Conservation (phyloP, 2,329 filamentous ascomycete genomes). For the Stachybotrys echinatus region DNA sequence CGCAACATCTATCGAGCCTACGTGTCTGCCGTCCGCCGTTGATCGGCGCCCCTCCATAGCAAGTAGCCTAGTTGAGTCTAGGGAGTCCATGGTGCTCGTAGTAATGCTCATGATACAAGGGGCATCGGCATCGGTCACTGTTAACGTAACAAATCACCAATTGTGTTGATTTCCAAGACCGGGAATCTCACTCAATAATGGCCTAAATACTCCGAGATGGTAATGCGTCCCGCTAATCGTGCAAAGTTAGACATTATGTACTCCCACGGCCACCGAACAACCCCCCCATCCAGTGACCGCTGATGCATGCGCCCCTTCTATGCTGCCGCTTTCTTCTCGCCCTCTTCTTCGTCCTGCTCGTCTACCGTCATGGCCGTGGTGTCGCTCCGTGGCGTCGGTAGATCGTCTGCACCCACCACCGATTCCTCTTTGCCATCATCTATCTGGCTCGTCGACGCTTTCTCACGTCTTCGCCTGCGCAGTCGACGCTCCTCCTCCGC, state of each 20-base stretch:
- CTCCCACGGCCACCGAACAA: slow-evolving; percentile 11
- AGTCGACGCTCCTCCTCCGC: slow-evolving; percentile 73
- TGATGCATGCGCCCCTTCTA: slow-evolving; percentile 1
- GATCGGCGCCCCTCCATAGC: too few species aligned
- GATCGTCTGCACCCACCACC: slow-evolving; percentile 7
- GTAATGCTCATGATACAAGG: too few species aligned
- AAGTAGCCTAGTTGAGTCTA: too few species aligned
- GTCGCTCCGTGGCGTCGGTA: slow-evolving; percentile 2
- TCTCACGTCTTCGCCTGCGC: slow-evolving; percentile 62
- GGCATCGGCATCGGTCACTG: too few species aligned
- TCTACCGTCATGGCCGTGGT: slow-evolving; percentile 6
- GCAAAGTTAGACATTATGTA: slow-evolving; percentile 32
- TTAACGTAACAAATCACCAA: too few species aligned
- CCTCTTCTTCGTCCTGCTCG: slow-evolving; percentile 7
- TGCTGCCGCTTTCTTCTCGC: slow-evolving; percentile 12
- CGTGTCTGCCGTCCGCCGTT: too few species aligned
- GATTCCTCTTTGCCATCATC: slow-evolving; percentile 19
- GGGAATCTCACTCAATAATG: too few species aligned
- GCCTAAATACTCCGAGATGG: not conserved
- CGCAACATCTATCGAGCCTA: too few species aligned
- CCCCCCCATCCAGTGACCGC: not conserved
- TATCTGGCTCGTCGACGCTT: slow-evolving; percentile 35
- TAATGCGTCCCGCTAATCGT: slow-evolving; percentile 9
- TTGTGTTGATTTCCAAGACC: too few species aligned
- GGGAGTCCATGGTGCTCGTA: too few species aligned